Evolutionary conservation across 2,329 filamentous ascomycete species (phyloP).

Genomic region (Xylariaceae sp.): DNA sequence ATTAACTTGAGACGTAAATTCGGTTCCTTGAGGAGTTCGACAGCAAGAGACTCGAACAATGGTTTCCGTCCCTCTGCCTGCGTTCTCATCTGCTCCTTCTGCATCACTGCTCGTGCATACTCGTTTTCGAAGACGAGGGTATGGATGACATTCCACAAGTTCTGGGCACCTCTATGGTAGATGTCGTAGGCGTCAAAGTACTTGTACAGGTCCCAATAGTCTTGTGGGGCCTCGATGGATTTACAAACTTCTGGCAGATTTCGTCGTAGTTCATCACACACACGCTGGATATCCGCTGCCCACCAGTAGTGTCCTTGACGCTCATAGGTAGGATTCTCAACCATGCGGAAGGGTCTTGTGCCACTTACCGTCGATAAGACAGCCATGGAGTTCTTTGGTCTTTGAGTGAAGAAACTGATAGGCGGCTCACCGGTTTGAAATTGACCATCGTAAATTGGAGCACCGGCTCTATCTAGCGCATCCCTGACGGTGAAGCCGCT

Average conservation of each 20-base stretch:
- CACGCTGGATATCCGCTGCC: slow-evolving; percentile 44
- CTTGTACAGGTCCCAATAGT: slow-evolving; percentile 52
- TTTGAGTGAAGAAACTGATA: slow-evolving; percentile 29
- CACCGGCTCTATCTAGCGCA: slow-evolving; percentile 28
- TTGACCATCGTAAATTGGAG: slow-evolving; percentile 10
- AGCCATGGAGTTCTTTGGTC: slow-evolving; percentile 33
- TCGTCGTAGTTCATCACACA: slow-evolving; percentile 29
- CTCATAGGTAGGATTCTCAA: slow-evolving; percentile 41
- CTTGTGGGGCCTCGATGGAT: slow-evolving; percentile 26
- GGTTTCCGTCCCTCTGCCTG: slow-evolving; percentile 2
- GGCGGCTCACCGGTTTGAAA: slow-evolving; percentile 32
- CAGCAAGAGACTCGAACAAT: slow-evolving; percentile 30
- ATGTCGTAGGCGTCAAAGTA: slow-evolving; percentile 58
- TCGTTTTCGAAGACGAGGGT: slow-evolving; percentile 51
- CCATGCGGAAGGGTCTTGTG: slow-evolving; percentile 37
- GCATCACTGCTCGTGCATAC: slow-evolving; percentile 25
- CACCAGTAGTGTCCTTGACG: slow-evolving; percentile 47
- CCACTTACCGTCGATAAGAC: slow-evolving; percentile 50
- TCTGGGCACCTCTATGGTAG: slow-evolving; percentile 54
- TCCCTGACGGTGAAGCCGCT: slow-evolving; percentile 22
- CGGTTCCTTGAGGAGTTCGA: slow-evolving; percentile 18
- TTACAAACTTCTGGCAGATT: slow-evolving; percentile 23
- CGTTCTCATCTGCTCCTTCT: background rate
- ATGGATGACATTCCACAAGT: slow-evolving; percentile 55
- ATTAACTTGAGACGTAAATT: slow-evolving; percentile 26